Percentiles rank a stretch among this genome's conserved stretches.
These are phyloP conservation scores for Calocybe cyanea DNA, from an alignment of 768 basidiomycete species.

Conservation along the genomic window DNA sequence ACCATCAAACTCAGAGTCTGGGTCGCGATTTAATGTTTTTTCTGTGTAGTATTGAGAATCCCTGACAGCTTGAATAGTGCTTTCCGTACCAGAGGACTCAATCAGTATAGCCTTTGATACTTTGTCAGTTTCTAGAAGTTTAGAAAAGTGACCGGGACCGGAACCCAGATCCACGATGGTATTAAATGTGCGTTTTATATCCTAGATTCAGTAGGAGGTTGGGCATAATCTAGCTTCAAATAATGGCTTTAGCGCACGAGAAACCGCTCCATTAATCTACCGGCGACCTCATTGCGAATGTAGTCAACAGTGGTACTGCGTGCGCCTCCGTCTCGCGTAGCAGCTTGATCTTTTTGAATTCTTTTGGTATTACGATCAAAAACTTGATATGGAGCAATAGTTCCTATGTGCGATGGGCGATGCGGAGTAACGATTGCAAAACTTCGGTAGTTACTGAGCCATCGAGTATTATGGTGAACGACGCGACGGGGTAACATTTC, in stretches of 20 bases:
- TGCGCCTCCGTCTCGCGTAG: conserved; percentile 47
- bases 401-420: conserved; percentile 37
- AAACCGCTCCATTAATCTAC: conserved; percentile 86
- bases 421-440: conserved; percentile 49
- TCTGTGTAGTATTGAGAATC: conserved; percentile 37
- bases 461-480: conserved; percentile 9
- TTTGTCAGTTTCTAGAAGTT: conserved; percentile 65
- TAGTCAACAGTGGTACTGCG: conserved; percentile 85
- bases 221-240: conserved; percentile 5
- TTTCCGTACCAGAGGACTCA: conserved; percentile 72
- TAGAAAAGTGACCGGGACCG: conserved; percentile 90
- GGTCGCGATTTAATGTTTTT: conserved; percentile 69
- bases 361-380: conserved; percentile 83
- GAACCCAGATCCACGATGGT: conserved; percentile 85
- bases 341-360: conserved; percentile 75
- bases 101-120: conserved; percentile 77
- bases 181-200: conserved; percentile 82
- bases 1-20: conserved; percentile 82
- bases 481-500: conserved; percentile 22
- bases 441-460: conserved; percentile 26
- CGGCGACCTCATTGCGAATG: conserved; percentile 85
- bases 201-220: conserved; percentile 42
- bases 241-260: conserved; percentile 43
- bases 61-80: background rate
- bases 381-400: conserved; percentile 69